These are phyloP conservation scores for Alternaria conjuncta DNA, from an alignment of 2,329 filamentous ascomycete genomes.

Conservation along the genomic window DNA sequence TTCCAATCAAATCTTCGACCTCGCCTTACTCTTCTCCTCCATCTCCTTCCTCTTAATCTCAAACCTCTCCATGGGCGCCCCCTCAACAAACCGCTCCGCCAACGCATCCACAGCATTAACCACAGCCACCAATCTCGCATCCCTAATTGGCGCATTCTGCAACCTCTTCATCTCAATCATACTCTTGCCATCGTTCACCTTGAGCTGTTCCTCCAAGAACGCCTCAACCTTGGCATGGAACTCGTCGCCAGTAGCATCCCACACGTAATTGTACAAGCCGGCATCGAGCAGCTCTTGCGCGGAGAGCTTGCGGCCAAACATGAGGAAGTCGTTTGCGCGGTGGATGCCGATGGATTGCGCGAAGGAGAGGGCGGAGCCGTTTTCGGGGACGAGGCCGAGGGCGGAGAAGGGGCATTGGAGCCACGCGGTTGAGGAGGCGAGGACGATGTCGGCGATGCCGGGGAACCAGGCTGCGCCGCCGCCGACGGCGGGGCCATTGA, in stretches of 20 bases:
- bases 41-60: slow-evolving; percentile 48
- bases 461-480: slow-evolving; percentile 60
- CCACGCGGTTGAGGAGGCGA: slow-evolving; percentile 54
- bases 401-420: slow-evolving; percentile 59
- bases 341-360: slow-evolving; percentile 58
- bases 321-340: slow-evolving; percentile 60
- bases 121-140: slow-evolving; percentile 55
- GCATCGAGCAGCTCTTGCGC: slow-evolving; percentile 53
- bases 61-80: slow-evolving; percentile 55
- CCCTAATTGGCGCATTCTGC: slow-evolving; percentile 55
- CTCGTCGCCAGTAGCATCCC: slow-evolving; percentile 46
- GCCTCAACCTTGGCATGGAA: slow-evolving; percentile 52
- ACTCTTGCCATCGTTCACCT: slow-evolving; percentile 58
- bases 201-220: slow-evolving; percentile 54
- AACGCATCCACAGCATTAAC: slow-evolving; percentile 57
- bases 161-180: slow-evolving; percentile 61
- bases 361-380: slow-evolving; percentile 55
- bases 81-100: slow-evolving; percentile 58
- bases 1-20: slow-evolving; percentile 34
- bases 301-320: slow-evolving; percentile 57
- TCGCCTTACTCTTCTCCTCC: slow-evolving; percentile 42
- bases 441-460: slow-evolving; percentile 57
- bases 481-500: slow-evolving; percentile 60
- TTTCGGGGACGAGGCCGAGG: slow-evolving; percentile 58
- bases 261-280: slow-evolving; percentile 57